Percentiles rank a stretch among this genome's conserved stretches.
Evolutionary conservation across 1,284 basidiomycete species (phyloP).

Genomic region (Ustilago xerochloae): DNA sequence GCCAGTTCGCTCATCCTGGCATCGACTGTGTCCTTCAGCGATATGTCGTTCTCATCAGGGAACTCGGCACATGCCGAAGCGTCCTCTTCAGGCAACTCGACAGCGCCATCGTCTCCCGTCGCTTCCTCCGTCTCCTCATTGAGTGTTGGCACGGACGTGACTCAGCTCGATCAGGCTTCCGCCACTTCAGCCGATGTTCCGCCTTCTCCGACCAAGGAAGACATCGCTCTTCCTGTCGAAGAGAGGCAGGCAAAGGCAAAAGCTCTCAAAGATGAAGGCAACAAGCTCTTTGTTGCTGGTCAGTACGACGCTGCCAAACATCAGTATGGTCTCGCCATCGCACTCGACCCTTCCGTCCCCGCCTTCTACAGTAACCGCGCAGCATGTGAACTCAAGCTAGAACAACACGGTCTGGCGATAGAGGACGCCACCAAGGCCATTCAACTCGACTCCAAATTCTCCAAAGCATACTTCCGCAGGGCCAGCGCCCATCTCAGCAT

Average conservation of each 20-base stretch:
- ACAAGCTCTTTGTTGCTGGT: slow-evolving; percentile 59
- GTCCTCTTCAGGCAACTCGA: slow-evolving; percentile 25
- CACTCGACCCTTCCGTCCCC: slow-evolving; percentile 56
- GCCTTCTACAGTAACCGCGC: slow-evolving; percentile 64
- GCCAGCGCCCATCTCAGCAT: slow-evolving; percentile 92
- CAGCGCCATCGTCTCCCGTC: slow-evolving; percentile 33
- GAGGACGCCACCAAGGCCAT: slow-evolving; percentile 77
- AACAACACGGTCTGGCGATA: slow-evolving; percentile 67
- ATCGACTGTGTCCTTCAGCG: neutral
- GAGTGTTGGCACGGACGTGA: slow-evolving; percentile 22
- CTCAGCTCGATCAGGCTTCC: slow-evolving; percentile 45
- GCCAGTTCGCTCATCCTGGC: neutral
- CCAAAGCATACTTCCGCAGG: slow-evolving; percentile 91
- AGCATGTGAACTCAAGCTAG: slow-evolving; percentile 66
- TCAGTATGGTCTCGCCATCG: slow-evolving; percentile 60
- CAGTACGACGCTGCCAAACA: slow-evolving; percentile 60
- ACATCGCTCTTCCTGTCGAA: slow-evolving; percentile 42
- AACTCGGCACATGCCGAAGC: slow-evolving; percentile 15
- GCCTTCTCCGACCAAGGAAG: slow-evolving; percentile 46
- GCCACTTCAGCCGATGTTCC: slow-evolving; percentile 59
- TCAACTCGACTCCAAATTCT: slow-evolving; percentile 86
- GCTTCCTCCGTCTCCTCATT: slow-evolving; percentile 34
- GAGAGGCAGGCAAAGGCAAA: slow-evolving; percentile 50
- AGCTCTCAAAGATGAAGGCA: slow-evolving; percentile 59
- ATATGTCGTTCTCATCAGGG: slow-evolving; percentile 17